A percentile compares a stretch with the other conserved stretches of the same genome.
Evolutionary conservation across 768 basidiomycete species (phyloP).

Genomic region (Rhodosporidiobolus sp.): DNA sequence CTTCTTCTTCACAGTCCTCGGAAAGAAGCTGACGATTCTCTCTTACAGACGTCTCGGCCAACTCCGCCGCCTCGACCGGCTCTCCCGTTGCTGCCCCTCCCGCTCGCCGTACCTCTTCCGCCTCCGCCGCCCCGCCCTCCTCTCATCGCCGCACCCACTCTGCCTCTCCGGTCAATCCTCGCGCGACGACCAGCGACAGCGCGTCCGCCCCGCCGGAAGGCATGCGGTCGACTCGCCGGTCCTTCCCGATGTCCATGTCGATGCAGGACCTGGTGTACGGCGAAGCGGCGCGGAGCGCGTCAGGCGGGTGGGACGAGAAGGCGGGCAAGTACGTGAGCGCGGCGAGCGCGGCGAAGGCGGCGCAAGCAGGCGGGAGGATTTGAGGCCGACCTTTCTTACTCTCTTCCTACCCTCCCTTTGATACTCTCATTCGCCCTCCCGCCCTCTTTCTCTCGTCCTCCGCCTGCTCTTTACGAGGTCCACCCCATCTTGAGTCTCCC

Average conservation of each 20-base stretch:
- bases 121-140: background rate
- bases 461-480: no score
- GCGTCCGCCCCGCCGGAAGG: background rate
- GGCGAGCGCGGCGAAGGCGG: slow-evolving; percentile 7
- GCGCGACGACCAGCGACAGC: no score
- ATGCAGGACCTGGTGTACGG: slow-evolving; percentile 22
- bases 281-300: background rate
- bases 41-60: slow-evolving; percentile 3
- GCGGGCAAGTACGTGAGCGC: slow-evolving; percentile 17
- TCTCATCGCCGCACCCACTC: background rate
- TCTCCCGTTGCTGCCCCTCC: background rate
- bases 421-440: no score
- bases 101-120: background rate
- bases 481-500: no score
- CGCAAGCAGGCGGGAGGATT: background rate
- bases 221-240: slow-evolving; percentile 18
- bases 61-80: background rate
- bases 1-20: no score
- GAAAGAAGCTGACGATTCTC: background rate
- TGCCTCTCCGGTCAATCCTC: background rate
- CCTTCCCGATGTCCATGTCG: slow-evolving; percentile 2
- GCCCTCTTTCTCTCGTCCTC: no score
- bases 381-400: no score
- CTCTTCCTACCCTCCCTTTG: no score
- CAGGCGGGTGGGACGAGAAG: slow-evolving; percentile 19